These are phyloP conservation scores for Fusarium brachygibbosum DNA, from an alignment of 2,329 filamentous ascomycete genomes.

Conservation along the genomic window DNA sequence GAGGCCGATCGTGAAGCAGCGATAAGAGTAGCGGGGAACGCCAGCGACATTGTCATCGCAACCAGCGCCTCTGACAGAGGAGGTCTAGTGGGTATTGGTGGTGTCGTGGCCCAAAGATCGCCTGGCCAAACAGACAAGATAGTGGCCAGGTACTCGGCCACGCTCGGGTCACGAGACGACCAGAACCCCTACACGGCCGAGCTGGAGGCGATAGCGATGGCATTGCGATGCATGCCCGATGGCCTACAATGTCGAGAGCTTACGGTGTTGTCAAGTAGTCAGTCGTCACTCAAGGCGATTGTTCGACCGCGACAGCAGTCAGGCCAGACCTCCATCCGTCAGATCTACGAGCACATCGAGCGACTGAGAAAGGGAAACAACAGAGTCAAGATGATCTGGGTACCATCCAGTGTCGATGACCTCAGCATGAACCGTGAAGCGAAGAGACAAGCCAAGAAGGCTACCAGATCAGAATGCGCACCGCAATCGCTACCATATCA, in stretches of 20 bases:
- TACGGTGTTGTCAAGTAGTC: conserved; percentile 23
- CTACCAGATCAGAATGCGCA: neutral
- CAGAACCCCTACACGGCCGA: conserved; percentile 37
- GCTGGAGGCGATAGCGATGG: conserved; percentile 16
- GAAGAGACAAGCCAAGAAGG: conserved; percentile 12
- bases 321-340: conserved; percentile 20
- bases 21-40: neutral
- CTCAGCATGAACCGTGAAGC: neutral
- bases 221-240: conserved; percentile 25
- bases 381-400: conserved; percentile 12
- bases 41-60: neutral
- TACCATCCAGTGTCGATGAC: neutral
- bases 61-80: neutral
- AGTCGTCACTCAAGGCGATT: conserved; percentile 26
- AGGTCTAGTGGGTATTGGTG: neutral
- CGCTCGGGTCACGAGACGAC: conserved; percentile 26
- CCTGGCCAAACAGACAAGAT: neutral
- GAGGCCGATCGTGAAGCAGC: neutral
- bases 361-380: conserved; percentile 7
- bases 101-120: conserved; percentile 3
- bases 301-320: conserved; percentile 26
- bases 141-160: conserved; percentile 27
- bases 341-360: conserved; percentile 19
- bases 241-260: conserved; percentile 15
- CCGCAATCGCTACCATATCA: conserved; percentile 1